phyloP scores from a whole-genome alignment of 2,329 filamentous ascomycete genomes.

The Arthrobotrys musiformis region DNA sequence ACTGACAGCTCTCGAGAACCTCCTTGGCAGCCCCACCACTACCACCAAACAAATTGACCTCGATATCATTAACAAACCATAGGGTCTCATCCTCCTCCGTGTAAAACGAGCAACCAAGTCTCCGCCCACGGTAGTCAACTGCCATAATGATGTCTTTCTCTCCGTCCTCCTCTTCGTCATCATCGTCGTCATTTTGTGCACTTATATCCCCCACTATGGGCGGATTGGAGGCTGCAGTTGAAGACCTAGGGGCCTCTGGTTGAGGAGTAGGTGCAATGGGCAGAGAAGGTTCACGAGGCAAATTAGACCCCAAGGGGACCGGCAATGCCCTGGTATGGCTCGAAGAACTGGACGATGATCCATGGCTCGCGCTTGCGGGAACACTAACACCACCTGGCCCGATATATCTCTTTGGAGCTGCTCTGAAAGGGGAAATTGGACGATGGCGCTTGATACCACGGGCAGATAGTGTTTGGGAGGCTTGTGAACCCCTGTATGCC shows the following conservation, averaged over 20 bases:
- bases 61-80: constrained; percentile 59
- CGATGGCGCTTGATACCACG: constrained; percentile 32
- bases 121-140: constrained; percentile 57
- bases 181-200: constrained; percentile 59
- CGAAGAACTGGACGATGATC: constrained; percentile 11
- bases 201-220: background rate
- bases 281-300: background rate
- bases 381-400: background rate
- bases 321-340: background rate
- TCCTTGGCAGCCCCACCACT: constrained; percentile 33
- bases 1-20: constrained; percentile 44
- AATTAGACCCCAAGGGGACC: background rate
- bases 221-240: background rate
- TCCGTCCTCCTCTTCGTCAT: constrained; percentile 68
- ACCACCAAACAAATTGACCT: constrained; percentile 42
- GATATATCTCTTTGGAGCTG: constrained; percentile 9
- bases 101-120: constrained; percentile 59
- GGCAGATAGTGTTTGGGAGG: background rate
- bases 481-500: background rate
- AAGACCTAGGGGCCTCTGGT: background rate
- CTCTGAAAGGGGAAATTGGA: constrained; percentile 36
- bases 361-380: no score
- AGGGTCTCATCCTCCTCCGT: constrained; percentile 57
- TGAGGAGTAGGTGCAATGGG: background rate
- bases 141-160: constrained; percentile 58